Percentiles rank a stretch among this genome's conserved stretches.
phyloP scores from a whole-genome alignment of 2,329 filamentous ascomycete genomes.

The Hymenoscyphus fructigenus region DNA sequence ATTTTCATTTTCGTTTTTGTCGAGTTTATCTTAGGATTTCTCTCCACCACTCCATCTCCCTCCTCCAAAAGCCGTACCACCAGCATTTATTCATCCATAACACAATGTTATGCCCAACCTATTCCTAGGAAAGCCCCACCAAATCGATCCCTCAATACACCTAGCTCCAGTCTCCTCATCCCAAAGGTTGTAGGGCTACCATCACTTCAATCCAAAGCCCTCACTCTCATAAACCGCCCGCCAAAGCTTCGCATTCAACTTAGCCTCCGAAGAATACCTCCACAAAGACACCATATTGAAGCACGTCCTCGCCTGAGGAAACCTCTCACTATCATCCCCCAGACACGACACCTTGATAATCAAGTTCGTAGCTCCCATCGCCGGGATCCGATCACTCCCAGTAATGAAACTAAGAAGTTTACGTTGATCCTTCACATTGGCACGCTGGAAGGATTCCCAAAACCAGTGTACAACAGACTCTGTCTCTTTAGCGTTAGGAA shows the following conservation, averaged over 20 bases:
- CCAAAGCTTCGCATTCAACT: constrained; percentile 74
- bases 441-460: constrained; percentile 75
- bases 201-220: constrained; percentile 82
- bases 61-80: not conserved
- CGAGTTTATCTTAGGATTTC: not conserved
- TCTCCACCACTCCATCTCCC: not conserved
- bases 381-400: constrained; percentile 85
- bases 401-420: constrained; percentile 84
- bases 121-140: not conserved
- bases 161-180: not conserved
- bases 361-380: constrained; percentile 78
- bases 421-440: constrained; percentile 67
- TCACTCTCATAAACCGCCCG: constrained; percentile 85
- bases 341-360: constrained; percentile 74
- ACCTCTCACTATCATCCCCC: constrained; percentile 71
- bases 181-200: not conserved
- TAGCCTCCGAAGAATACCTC: constrained; percentile 65
- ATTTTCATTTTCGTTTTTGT: not conserved
- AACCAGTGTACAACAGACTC: constrained; percentile 80
- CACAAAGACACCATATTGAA: constrained; percentile 84
- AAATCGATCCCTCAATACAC: not conserved
- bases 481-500: constrained; percentile 50
- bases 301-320: constrained; percentile 84
- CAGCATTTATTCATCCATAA: not conserved
- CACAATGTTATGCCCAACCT: not conserved